phyloP scores from a whole-genome alignment of 495 filamentous ascomycete species.

The Diplogelasinospora grovesii region DNA sequence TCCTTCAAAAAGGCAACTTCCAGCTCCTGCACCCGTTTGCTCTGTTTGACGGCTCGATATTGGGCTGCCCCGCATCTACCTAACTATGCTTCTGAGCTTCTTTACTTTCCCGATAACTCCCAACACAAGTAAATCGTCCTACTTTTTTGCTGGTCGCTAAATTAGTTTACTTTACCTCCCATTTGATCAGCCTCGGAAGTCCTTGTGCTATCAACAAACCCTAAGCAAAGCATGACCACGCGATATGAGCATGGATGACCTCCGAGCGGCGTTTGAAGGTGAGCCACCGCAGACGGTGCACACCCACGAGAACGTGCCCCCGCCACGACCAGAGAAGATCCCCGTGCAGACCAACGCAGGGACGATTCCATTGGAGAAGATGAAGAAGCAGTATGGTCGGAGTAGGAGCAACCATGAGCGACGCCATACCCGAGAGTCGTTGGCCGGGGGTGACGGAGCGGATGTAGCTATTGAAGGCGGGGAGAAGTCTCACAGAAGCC shows the following conservation, averaged over 20 bases:
- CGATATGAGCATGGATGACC: slow-evolving; percentile 18
- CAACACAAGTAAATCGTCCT: too few relatives aligned
- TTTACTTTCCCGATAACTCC: too few relatives aligned
- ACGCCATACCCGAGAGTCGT: not conserved
- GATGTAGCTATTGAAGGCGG: slow-evolving; percentile 1
- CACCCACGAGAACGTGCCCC: slow-evolving; percentile 3
- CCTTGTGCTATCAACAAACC: too few relatives aligned
- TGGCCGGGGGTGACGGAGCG: not conserved
- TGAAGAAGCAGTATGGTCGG: not conserved
- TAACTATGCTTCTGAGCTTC: too few relatives aligned
- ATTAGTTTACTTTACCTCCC: too few relatives aligned
- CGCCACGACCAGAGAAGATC: slow-evolving; percentile 9
- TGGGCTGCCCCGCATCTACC: too few relatives aligned
- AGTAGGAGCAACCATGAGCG: not conserved
- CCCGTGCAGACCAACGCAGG: not conserved
- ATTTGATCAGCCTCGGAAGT: too few relatives aligned
- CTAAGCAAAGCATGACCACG: too few relatives aligned
- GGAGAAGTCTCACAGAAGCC: not conserved
- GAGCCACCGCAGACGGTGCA: not conserved
- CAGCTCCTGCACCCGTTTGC: too few relatives aligned
- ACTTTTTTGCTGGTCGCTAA: too few relatives aligned
- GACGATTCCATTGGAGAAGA: not conserved
- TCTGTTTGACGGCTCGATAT: too few relatives aligned
- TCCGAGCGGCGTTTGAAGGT: slow-evolving; percentile 4
- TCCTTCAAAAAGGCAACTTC: too few relatives aligned